These are phyloP conservation scores for Solanum sejunctum DNA, from an alignment of 257 asterid genomes.

Conservation along the genomic window DNA sequence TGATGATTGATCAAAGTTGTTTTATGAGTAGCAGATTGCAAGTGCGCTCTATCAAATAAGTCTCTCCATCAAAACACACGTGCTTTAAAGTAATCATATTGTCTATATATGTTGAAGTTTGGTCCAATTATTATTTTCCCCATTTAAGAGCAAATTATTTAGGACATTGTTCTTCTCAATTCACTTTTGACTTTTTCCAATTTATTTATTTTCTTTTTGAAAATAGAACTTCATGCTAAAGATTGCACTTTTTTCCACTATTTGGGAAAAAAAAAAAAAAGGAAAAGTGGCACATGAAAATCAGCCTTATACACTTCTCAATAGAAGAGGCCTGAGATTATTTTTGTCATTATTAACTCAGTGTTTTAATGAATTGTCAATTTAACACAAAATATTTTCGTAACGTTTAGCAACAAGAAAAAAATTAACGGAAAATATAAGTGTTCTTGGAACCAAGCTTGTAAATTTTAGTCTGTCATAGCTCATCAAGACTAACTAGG, in stretches of 20 bases:
- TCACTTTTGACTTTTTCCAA: not conserved
- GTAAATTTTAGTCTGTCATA: not conserved
- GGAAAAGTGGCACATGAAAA: not conserved
- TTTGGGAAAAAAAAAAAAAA: not conserved
- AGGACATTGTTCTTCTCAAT: not conserved
- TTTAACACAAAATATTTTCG: not conserved
- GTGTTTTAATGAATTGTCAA: not conserved
- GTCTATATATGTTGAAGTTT: conserved; percentile 5
- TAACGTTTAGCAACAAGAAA: not conserved
- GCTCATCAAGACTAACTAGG: not conserved
- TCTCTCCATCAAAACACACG: conserved; percentile 32
- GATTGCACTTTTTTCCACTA: not conserved
- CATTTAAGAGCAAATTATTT: not conserved
- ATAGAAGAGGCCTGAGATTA: not conserved
- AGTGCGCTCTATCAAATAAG: conserved; percentile 9
- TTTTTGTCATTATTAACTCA: not conserved
- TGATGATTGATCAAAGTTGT: conserved; percentile 7
- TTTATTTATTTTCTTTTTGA: not conserved
- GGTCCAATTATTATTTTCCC: not conserved
- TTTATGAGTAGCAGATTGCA: conserved; percentile 2
- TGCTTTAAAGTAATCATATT: conserved; percentile 29
- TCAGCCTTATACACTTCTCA: not conserved
- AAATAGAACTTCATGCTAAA: not conserved
- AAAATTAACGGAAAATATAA: not conserved
- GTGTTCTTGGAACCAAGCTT: not conserved